Conservation (phyloP, 768 basidiomycete genomes). For the Peribolospora kevripleyi region DNA sequence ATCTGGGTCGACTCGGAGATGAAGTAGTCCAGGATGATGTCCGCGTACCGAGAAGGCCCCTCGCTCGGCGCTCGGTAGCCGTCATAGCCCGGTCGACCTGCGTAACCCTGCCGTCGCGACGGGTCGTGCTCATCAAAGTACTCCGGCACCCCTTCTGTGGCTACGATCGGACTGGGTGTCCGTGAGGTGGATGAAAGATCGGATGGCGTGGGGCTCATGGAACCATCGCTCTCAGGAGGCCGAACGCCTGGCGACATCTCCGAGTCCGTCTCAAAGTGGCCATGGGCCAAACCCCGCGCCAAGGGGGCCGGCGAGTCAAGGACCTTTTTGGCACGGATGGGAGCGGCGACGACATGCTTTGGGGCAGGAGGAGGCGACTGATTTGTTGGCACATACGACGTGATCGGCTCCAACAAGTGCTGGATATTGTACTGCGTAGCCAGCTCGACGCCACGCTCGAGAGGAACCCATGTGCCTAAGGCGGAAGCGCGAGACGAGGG, state of each 20-base stretch:
- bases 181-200: constrained; percentile 67
- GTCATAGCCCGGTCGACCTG: background rate
- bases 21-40: constrained; percentile 94
- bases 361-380: constrained; percentile 68
- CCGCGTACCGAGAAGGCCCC: constrained; percentile 38
- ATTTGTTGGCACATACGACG: constrained; percentile 75
- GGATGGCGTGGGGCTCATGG: constrained; percentile 72
- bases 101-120: constrained; percentile 5
- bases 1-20: constrained; percentile 88
- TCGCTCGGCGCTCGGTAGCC: too few relatives aligned
- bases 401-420: constrained; percentile 58
- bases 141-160: constrained; percentile 3
- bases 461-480: constrained; percentile 92
- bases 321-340: constrained; percentile 16
- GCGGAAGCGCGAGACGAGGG: background rate
- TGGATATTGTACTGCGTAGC: constrained; percentile 89
- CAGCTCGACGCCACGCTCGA: constrained; percentile 61
- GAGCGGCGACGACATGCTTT: constrained; percentile 67
- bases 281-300: background rate
- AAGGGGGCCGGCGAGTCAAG: background rate
- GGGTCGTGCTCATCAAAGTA: constrained; percentile 1
- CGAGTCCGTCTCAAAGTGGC: background rate
- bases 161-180: constrained; percentile 64
- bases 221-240: constrained; percentile 29
- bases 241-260: background rate